Evolutionary conservation across 2,329 filamentous ascomycete genomes (phyloP).

Genomic region (Alternaria angustiovoidea): DNA sequence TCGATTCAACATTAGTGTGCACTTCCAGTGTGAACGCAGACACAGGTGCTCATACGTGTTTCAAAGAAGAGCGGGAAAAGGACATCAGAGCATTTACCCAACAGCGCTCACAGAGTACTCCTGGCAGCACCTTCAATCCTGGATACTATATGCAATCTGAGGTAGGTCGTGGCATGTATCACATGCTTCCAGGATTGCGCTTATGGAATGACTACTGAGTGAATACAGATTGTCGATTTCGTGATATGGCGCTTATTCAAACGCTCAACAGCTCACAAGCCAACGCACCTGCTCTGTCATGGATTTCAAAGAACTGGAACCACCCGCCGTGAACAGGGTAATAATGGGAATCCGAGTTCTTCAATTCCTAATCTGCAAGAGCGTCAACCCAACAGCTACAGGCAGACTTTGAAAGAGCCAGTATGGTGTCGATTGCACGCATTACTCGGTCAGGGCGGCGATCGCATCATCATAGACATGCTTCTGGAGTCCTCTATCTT

Average conservation of each 20-base stretch:
- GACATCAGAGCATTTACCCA: conserved; percentile 58
- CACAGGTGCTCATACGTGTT: conserved; percentile 58
- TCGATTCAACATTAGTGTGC: conserved; percentile 76
- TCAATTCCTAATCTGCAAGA: conserved; percentile 72
- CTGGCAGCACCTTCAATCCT: conserved; percentile 39
- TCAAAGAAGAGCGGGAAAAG: conserved; percentile 41
- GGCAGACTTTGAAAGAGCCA: conserved; percentile 69
- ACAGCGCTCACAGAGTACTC: conserved; percentile 48
- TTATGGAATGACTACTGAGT: conserved; percentile 21
- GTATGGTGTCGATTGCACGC: conserved; percentile 80
- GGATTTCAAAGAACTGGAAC: conserved; percentile 70
- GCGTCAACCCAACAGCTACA: conserved; percentile 73
- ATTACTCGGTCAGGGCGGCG: conserved; percentile 77
- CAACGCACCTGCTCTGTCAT: conserved; percentile 81
- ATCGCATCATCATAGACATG: conserved; percentile 78
- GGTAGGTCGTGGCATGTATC: conserved; percentile 45
- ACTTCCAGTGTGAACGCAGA: conserved; percentile 45
- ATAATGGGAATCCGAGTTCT: conserved; percentile 46
- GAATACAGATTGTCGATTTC: conserved; percentile 58
- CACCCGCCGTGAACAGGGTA: conserved; percentile 33
- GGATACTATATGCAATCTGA: conserved; percentile 52
- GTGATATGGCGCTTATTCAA: conserved; percentile 79
- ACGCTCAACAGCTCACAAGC: conserved; percentile 61
- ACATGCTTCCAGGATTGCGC: background rate
- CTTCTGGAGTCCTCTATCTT: conserved; percentile 83